Percentiles rank a stretch among this genome's conserved stretches.
Evolutionary conservation across 768 basidiomycete genomes (phyloP).

Genomic region (Psilocybe cubensis): DNA sequence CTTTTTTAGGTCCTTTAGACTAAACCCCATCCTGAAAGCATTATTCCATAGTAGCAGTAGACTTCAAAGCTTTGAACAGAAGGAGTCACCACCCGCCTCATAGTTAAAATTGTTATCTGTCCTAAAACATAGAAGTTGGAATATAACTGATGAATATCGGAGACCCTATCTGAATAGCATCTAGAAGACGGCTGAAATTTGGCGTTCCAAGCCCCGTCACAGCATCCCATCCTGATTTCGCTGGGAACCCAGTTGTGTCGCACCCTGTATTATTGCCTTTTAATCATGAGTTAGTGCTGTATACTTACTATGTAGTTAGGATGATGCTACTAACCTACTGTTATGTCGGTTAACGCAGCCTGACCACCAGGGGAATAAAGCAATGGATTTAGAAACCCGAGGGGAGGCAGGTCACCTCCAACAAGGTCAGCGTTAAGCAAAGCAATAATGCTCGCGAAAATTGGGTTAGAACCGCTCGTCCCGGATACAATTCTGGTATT

Average conservation of each 20-base stretch:
- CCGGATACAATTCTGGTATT: slow-evolving; percentile 42
- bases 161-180: neutral
- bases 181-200: slow-evolving; percentile 29
- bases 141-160: neutral
- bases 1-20: no score
- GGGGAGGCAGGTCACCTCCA: slow-evolving; percentile 36
- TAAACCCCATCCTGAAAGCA: no score
- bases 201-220: slow-evolving; percentile 43
- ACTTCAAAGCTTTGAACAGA: no score
- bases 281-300: no score
- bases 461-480: slow-evolving; percentile 52
- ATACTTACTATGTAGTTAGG: slow-evolving; percentile 2
- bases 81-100: no score
- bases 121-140: no score
- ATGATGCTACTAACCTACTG: slow-evolving; percentile 26
- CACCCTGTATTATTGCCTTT: slow-evolving; percentile 17
- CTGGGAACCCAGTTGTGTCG: slow-evolving; percentile 29
- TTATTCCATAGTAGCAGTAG: no score
- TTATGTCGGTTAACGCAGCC: slow-evolving; percentile 41
- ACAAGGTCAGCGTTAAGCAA: slow-evolving; percentile 57
- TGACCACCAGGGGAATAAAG: slow-evolving; percentile 30
- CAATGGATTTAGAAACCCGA: slow-evolving; percentile 54
- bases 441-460: slow-evolving; percentile 50
- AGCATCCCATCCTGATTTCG: slow-evolving; percentile 43
- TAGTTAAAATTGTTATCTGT: no score